Base-by-base conservation (phyloP, 371 early-diverging fungal species). In the Mucor mucedo region DNA sequence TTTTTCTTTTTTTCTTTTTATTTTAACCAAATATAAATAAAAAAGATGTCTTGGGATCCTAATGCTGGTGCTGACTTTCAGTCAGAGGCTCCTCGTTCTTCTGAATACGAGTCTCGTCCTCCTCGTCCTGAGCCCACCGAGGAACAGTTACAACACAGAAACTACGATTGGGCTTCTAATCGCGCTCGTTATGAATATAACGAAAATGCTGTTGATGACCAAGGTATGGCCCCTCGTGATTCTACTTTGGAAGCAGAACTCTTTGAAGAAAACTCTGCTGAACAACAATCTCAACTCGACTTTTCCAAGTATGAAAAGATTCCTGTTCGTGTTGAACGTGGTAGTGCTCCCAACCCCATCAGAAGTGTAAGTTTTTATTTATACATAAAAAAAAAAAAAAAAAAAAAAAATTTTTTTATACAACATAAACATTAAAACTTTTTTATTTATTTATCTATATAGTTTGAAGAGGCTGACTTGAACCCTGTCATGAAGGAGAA, bases 301-400 rank as follows among this genome's bases (percentile, higher is more conserved):
- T 88, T 88, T 52, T 62, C 66, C 35, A 84, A 86, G 50, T 89
- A 88, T 65, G 70, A 79, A n/a, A 59, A 76, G 3, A 84, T 89
- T 52, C 79, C 80, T 33, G 85, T 88, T 33, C 72, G 71, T 14
- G 83, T 82, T 13, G 84, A 83, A 63, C 63, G 65, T 42, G 89
- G 88, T 9, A 59, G 54, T 13, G 72, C 70, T 38, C 82, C 84
- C 38, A 73, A 72, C 16, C 66, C 62, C 3, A 80, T 87, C 33
- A 61, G 58, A 32, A 71, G 52, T 44, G 79, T 79, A 72, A 63
- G 58, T 21, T 21, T 32, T 38, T 2, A 48, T 29, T 4, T 27
- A 40, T 41, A 30, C n/a, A n/a, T n/a, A n/a, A n/a, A n/a, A n/a
- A n/a, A n/a, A n/a, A n/a, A n/a, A n/a, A n/a, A n/a, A n/a, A n/a